Evolutionary conservation across 768 basidiomycete genomes (phyloP).

Genomic region (Terana coerulea): DNA sequence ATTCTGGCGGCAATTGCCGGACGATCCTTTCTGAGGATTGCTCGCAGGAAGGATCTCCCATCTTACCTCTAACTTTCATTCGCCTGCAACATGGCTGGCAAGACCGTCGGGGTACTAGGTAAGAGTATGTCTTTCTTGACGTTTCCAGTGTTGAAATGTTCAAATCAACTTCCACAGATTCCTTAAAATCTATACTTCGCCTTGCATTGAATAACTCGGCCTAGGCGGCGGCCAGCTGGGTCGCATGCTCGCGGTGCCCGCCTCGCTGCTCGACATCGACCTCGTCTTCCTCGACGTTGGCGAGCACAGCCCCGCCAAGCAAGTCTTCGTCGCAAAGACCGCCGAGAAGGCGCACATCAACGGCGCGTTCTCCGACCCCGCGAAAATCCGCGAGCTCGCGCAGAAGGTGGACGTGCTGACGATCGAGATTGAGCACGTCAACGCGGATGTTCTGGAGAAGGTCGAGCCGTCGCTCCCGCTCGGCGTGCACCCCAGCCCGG

Average conservation of each 20-base stretch:
- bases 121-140: slow-evolving; percentile 27
- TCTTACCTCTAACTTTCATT: neutral
- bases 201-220: neutral
- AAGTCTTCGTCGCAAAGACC: slow-evolving; percentile 58
- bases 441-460: slow-evolving; percentile 67
- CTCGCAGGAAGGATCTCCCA: neutral
- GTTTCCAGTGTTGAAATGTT: neutral
- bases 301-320: slow-evolving; percentile 83
- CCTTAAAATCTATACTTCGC: too few relatives aligned
- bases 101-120: slow-evolving; percentile 36
- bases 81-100: slow-evolving; percentile 18
- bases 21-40: neutral
- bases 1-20: slow-evolving; percentile 5
- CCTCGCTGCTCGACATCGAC: slow-evolving; percentile 81
- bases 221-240: slow-evolving; percentile 95
- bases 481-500: slow-evolving; percentile 67
- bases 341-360: slow-evolving; percentile 64
- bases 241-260: slow-evolving; percentile 91
- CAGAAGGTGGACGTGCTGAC: slow-evolving; percentile 82
- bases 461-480: slow-evolving; percentile 38
- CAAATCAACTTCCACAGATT: too few relatives aligned
- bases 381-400: slow-evolving; percentile 77
- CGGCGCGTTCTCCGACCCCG: slow-evolving; percentile 81
- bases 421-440: slow-evolving; percentile 96
- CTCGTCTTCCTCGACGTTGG: slow-evolving; percentile 85